Percentiles rank a stretch among this genome's conserved stretches.
Conservation (phyloP, 352 stramenopile genomes). For the Salisapilia sapeloensis region DNA sequence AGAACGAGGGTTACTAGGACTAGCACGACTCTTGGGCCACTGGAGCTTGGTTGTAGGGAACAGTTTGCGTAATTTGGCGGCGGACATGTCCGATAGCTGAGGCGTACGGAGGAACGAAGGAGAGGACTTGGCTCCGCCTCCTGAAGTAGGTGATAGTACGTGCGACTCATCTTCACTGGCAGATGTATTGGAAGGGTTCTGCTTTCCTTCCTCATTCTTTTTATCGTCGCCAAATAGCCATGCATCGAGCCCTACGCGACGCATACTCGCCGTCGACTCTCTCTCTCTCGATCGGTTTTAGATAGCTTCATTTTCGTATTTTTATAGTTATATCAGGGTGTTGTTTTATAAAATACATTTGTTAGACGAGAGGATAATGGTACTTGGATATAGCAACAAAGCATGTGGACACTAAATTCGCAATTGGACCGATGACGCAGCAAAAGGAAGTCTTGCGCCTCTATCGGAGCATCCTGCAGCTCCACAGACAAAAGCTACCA, state of each 20-base stretch:
- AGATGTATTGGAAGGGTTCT: background rate
- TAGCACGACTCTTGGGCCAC: too few relatives aligned
- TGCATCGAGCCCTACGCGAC: constrained; percentile 51
- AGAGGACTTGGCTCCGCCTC: background rate
- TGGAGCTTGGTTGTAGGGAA: constrained; percentile 46
- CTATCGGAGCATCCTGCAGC: constrained; percentile 63
- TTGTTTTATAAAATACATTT: too few relatives aligned
- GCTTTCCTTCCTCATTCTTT: constrained; percentile 4
- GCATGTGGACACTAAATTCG: too few relatives aligned
- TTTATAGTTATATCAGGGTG: too few relatives aligned
- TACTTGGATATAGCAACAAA: too few relatives aligned
- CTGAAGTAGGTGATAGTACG: background rate
- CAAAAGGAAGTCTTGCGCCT: constrained; percentile 34
- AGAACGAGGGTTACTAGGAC: too few relatives aligned
- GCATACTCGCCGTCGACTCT: too few relatives aligned
- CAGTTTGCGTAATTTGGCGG: constrained; percentile 56
- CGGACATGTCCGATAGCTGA: constrained; percentile 27
- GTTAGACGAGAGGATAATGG: too few relatives aligned
- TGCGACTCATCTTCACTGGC: background rate
- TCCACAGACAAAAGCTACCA: constrained; percentile 54
- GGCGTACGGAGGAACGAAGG: constrained; percentile 1
- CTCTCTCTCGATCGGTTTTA: too few relatives aligned
- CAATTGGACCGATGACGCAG: constrained; percentile 10
- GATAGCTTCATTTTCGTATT: too few relatives aligned
- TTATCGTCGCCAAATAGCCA: constrained; percentile 74